A percentile compares a stretch with the other conserved stretches of the same genome.
Evolutionary conservation across 306 rosid species (phyloP).

Genomic region (Cicer judaicum): DNA sequence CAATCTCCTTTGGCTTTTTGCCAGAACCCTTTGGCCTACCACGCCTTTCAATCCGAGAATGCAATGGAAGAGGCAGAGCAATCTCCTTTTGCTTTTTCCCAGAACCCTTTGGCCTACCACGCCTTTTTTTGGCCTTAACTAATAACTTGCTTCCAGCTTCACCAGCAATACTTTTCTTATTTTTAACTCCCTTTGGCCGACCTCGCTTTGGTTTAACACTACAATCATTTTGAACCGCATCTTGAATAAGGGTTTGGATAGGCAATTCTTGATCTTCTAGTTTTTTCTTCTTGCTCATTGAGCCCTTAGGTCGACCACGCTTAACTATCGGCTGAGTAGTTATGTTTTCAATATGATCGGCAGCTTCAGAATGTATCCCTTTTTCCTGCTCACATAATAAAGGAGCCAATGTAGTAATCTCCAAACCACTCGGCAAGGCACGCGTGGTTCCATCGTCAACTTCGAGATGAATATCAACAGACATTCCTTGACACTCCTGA

Average conservation of each 20-base stretch:
- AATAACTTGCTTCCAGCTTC: constrained; percentile 30
- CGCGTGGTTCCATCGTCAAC: not conserved
- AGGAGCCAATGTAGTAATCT: constrained; percentile 11
- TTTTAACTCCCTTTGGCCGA: constrained; percentile 54
- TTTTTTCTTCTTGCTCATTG: not conserved
- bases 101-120: constrained; percentile 39
- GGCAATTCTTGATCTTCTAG: constrained; percentile 6
- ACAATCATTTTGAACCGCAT: constrained; percentile 34
- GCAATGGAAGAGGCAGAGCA: constrained; percentile 3
- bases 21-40: constrained; percentile 29
- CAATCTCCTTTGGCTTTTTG: constrained; percentile 37
- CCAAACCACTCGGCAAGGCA: constrained; percentile 3
- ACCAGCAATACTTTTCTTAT: constrained; percentile 25
- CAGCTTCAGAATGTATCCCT: not conserved
- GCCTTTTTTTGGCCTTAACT: constrained; percentile 24
- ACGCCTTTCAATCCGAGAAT: constrained; percentile 38
- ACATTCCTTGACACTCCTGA: not conserved
- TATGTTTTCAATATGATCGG: not conserved
- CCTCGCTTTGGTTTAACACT: constrained; percentile 42
- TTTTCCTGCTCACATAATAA: constrained; percentile 11
- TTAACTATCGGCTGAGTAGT: not conserved
- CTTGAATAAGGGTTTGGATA: constrained; percentile 31
- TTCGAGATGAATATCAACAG: constrained; percentile 16
- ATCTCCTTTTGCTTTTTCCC: constrained; percentile 34
- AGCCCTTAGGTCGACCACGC: constrained; percentile 35